Conservation (phyloP, 768 basidiomycete genomes). For the Erythrobasidium yunnanense region DNA sequence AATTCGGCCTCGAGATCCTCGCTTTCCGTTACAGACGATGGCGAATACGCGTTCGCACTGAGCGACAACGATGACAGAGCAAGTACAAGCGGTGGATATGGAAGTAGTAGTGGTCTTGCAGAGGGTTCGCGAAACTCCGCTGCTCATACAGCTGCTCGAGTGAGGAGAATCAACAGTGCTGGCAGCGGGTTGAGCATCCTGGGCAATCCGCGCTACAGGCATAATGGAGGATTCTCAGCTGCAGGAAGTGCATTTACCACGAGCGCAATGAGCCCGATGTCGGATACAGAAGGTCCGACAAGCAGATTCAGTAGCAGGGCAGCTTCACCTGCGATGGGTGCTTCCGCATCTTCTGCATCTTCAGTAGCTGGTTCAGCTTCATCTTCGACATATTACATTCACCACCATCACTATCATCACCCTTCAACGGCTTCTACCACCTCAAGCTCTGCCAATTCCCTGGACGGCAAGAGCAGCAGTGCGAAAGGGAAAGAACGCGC, state of each 20-base stretch:
- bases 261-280: too few species aligned
- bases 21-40: not conserved
- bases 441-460: not conserved
- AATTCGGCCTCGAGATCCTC: not conserved
- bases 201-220: too few species aligned
- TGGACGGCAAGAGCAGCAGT: not conserved
- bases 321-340: not conserved
- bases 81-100: not conserved
- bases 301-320: not conserved
- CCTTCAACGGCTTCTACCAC: not conserved
- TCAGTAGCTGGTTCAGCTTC: slow-evolving; percentile 3
- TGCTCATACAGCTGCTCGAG: too few species aligned
- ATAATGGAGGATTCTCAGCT: too few species aligned
- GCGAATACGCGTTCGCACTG: not conserved
- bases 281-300: not conserved
- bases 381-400: not conserved
- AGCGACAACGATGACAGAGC: not conserved
- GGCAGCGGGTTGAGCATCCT: too few species aligned
- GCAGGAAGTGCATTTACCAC: too few species aligned
- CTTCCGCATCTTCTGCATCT: not conserved
- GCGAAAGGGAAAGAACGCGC: slow-evolving; percentile 9
- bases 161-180: too few species aligned
- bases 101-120: not conserved
- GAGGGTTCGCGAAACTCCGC: not conserved
- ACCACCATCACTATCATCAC: not conserved